phyloP scores from a whole-genome alignment of 2,329 filamentous ascomycete genomes.

The Xylariaceae sp. region DNA sequence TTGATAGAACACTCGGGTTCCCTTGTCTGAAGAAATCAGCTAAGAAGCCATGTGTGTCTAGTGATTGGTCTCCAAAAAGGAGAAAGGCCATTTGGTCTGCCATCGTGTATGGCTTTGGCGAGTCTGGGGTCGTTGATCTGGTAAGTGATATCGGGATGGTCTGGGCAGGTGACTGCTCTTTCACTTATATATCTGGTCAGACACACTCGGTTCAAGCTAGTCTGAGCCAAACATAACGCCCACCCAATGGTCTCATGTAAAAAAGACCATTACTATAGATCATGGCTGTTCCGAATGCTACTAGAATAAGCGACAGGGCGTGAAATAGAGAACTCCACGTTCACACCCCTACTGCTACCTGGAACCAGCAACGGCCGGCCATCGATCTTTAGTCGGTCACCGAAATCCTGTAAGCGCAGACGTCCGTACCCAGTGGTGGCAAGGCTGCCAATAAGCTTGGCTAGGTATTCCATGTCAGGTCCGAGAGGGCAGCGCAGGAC shows the following conservation, averaged over 20 bases:
- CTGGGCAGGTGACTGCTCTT: conserved; percentile 29
- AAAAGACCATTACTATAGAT: conserved; percentile 25
- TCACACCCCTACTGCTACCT: conserved; percentile 38
- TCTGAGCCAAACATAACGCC: conserved; percentile 38
- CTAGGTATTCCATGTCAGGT: conserved; percentile 38
- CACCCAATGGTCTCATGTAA: conserved; percentile 33
- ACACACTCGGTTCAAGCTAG: conserved; percentile 25
- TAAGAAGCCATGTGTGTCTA: conserved; percentile 69
- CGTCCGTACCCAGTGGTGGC: conserved; percentile 43
- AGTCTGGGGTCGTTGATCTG: conserved; percentile 31
- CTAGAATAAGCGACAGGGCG: conserved; percentile 26
- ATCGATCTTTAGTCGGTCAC: conserved; percentile 51
- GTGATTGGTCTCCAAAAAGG: conserved; percentile 75
- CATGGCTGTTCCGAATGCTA: too few relatives aligned
- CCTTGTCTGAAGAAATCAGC: conserved; percentile 58
- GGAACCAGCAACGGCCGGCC: conserved; percentile 43
- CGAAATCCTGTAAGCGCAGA: conserved; percentile 50
- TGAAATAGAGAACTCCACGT: conserved; percentile 23
- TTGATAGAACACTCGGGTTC: conserved; percentile 59
- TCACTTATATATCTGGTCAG: conserved; percentile 41
- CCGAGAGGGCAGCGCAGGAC: conserved; percentile 27
- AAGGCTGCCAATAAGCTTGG: conserved; percentile 32
- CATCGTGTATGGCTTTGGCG: conserved; percentile 45
- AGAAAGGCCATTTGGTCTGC: conserved; percentile 60
- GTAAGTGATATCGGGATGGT: conserved; percentile 24